A percentile compares a stretch with the other conserved stretches of the same genome.
Conservation (phyloP, 176 grass and related monocot species). For the Oryza glaberrima region DNA sequence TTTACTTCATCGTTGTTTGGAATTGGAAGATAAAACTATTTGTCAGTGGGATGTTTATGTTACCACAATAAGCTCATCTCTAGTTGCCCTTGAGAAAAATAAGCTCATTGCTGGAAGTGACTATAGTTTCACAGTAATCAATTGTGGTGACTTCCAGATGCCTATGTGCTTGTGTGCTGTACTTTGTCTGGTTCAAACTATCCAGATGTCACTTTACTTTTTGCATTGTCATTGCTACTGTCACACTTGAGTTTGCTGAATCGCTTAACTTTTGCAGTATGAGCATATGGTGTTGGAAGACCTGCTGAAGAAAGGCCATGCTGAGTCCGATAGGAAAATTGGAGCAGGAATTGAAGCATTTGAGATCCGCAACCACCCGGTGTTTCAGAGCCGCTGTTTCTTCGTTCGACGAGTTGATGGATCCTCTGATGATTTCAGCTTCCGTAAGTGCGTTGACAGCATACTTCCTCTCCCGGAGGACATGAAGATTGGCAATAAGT, state of each 20-base stretch:
- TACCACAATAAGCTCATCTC: not conserved
- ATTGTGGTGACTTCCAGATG: not conserved
- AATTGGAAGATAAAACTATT: not conserved
- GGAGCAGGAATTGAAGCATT: slow-evolving; percentile 79
- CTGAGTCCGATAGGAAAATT: slow-evolving; percentile 73
- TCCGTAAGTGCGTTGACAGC: slow-evolving; percentile 89
- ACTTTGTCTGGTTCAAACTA: not conserved
- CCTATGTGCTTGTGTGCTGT: not conserved
- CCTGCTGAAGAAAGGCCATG: slow-evolving; percentile 78
- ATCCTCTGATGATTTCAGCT: slow-evolving; percentile 84
- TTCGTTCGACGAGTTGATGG: slow-evolving; percentile 76
- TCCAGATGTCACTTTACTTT: not conserved
- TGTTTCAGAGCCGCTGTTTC: slow-evolving; percentile 81
- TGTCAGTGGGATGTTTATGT: not conserved
- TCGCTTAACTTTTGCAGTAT: slow-evolving; percentile 56
- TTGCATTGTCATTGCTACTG: not conserved
- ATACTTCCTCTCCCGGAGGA: slow-evolving; percentile 86
- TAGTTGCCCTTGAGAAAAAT: not conserved
- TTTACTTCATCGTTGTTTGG: not conserved
- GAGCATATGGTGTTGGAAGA: slow-evolving; percentile 82
- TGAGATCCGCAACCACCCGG: slow-evolving; percentile 74
- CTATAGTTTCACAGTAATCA: not conserved
- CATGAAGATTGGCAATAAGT: slow-evolving; percentile 55
- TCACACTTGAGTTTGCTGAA: slow-evolving; percentile 16
- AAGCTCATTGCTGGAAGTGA: not conserved